Evolutionary conservation across 2,329 filamentous ascomycete species (phyloP).

Genomic region (Exophiala spinifera): DNA sequence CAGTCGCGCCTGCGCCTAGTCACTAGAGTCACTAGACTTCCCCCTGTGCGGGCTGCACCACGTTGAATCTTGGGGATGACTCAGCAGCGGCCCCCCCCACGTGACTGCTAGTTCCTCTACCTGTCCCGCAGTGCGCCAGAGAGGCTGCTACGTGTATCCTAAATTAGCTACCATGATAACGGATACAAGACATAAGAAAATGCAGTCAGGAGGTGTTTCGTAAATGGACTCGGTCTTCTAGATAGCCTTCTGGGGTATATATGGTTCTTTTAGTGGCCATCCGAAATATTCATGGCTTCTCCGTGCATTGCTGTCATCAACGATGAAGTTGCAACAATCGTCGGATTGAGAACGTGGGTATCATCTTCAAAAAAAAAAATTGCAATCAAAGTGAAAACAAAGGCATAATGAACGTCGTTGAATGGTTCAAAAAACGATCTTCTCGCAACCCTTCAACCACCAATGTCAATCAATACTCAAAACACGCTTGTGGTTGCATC

Average conservation of each 20-base stretch:
- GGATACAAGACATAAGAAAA: neutral
- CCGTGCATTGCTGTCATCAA: conserved; percentile 2
- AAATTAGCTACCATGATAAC: neutral
- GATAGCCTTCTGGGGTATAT: conserved; percentile 24
- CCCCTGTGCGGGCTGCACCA: neutral
- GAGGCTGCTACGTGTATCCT: too few relatives aligned
- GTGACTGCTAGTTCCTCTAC: neutral
- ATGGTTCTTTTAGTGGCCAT: conserved; percentile 16
- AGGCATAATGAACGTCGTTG: conserved; percentile 15
- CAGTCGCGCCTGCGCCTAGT: neutral
- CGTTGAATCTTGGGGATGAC: neutral
- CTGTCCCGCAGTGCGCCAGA: too few relatives aligned
- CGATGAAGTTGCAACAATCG: conserved; percentile 12
- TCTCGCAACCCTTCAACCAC: neutral
- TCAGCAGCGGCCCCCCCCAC: neutral
- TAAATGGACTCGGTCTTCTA: conserved; percentile 14
- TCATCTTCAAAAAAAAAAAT: conserved; percentile 14
- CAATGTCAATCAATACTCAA: conserved; percentile 5
- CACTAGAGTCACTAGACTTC: too few relatives aligned
- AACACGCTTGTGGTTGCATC: conserved; percentile 12
- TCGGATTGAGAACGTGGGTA: conserved; percentile 17
- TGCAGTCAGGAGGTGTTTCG: neutral
- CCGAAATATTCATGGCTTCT: conserved; percentile 10
- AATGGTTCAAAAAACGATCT: conserved; percentile 5
- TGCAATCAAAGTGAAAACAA: too few relatives aligned